Conservation (phyloP, 108 stramenopile genomes). For the Halocafeteria seosinensis region DNA sequence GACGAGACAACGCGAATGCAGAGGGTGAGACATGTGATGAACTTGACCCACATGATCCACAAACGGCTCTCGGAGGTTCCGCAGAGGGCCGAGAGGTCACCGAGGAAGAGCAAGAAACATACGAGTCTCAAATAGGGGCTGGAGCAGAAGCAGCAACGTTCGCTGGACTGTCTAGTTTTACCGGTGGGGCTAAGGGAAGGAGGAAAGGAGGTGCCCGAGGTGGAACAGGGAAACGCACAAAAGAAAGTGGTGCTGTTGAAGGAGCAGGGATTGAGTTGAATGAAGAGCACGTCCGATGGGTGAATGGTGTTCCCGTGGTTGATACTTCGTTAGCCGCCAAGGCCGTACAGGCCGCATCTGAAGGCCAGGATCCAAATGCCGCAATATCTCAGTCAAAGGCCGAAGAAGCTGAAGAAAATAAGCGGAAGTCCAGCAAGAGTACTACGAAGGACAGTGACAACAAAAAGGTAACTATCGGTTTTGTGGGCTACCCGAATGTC, state of each 20-base stretch:
- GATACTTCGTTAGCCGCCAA: not conserved
- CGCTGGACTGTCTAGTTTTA: not conserved
- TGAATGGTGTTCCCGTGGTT: not conserved
- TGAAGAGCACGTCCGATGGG: not conserved
- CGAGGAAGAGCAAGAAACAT: no score
- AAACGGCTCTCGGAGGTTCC: no score
- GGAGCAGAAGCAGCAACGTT: not conserved
- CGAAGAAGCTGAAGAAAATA: not conserved
- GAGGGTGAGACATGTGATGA: no score
- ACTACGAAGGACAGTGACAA: not conserved
- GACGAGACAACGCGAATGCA: no score
- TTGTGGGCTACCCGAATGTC: conserved; percentile 93
- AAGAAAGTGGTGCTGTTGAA: no score
- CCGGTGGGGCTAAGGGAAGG: not conserved
- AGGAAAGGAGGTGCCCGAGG: not conserved
- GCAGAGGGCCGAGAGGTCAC: no score
- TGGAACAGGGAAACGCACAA: not conserved
- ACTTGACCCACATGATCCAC: no score
- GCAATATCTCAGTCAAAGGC: not conserved
- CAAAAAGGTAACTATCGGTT: conserved; percentile 45
- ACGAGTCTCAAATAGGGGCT: no score
- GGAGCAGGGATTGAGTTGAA: not conserved
- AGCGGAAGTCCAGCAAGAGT: not conserved
- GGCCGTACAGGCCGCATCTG: not conserved
- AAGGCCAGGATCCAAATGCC: not conserved